Evolutionary conservation across 2,329 filamentous ascomycete species (phyloP), one percentile per base, ranked within the genome.

Genomic region (Shiraia sp.): DNA sequence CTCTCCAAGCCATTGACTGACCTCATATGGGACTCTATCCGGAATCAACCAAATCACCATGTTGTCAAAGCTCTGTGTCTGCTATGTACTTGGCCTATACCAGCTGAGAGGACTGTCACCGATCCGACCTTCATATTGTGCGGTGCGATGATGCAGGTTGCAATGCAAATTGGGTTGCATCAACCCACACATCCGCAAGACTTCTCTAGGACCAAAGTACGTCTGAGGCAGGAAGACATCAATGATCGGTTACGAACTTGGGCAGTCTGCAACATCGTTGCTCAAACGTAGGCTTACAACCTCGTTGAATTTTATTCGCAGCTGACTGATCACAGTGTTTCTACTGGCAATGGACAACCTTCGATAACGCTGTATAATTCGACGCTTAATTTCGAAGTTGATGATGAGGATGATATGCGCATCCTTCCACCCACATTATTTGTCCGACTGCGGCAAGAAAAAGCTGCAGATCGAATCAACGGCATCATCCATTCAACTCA

Each of bases 121-220:
- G 88, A 93, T 55, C 87, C 87, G 2, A 92, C 88, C 1, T 89
- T 91, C 63, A 90, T 89, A 64, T 74, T 91, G 13, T 86, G 85
- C 54, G 88, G 88, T 37, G 82, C 90, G 47, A 90, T 92, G 86
- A 90, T 92, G 82, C 90, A 91, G 71, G 82, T 88, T 15, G 88
- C 88, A 7, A 90, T 89, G 52, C 87, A 89, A 52, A 90, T 91
- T 54, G 88, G 88, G 14, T 76, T 93, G 38, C 88, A 93, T 60
- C 81, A 88, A 33, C 88, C 88, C 10, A 89, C 86, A 40, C 85
- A 91, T 65, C 88, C 87, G 31, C 87, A 91, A 65, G 88, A 92
- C 66, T 93, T 92, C 65, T 90, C 87, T 2, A 76, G 87, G 35
- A 85, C 87, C 19, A 85, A 82, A 2, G 77, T 88, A 23, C 85